Percentiles rank a stretch among this genome's conserved stretches.
phyloP scores from a whole-genome alignment of 2,329 filamentous ascomycete species.

The Thielaviopsis ethacetica region DNA sequence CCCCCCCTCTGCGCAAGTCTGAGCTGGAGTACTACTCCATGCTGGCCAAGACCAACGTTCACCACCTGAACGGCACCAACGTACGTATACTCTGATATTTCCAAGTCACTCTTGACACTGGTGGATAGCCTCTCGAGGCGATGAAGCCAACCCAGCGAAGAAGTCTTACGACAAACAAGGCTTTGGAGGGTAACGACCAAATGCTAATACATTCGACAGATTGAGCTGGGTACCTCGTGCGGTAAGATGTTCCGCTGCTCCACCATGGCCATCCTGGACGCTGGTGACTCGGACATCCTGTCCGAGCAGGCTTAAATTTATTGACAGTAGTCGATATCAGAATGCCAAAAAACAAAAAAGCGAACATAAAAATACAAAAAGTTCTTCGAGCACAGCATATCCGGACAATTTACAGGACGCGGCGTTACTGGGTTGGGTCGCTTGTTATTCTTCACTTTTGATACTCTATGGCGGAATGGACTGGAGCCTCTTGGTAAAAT shows the following conservation, averaged over 20 bases:
- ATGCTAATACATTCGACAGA: conserved; percentile 48
- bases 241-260: conserved; percentile 98
- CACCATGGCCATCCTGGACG: conserved; percentile 92
- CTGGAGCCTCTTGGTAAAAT: not conserved
- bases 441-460: conserved; percentile 5
- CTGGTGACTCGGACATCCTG: conserved; percentile 97
- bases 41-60: conserved; percentile 84
- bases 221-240: conserved; percentile 94
- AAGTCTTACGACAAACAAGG: conserved; percentile 48
- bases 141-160: conserved; percentile 61
- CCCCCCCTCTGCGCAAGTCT: conserved; percentile 90
- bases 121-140: conserved; percentile 20
- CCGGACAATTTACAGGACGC: not conserved
- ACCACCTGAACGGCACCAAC: conserved; percentile 98
- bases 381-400: not conserved
- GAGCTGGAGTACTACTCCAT: conserved; percentile 94
- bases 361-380: not conserved
- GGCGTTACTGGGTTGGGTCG: conserved; percentile 6
- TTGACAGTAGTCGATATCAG: not conserved
- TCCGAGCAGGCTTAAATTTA: conserved; percentile 38
- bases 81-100: conserved; percentile 45
- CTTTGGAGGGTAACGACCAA: conserved; percentile 66
- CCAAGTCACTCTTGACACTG: not conserved
- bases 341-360: not conserved
- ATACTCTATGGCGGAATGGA: conserved; percentile 1